Evolutionary conservation across 441 rosid species (phyloP), one percentile per base, ranked within the genome.

Genomic region (Populus tomentosa): DNA sequence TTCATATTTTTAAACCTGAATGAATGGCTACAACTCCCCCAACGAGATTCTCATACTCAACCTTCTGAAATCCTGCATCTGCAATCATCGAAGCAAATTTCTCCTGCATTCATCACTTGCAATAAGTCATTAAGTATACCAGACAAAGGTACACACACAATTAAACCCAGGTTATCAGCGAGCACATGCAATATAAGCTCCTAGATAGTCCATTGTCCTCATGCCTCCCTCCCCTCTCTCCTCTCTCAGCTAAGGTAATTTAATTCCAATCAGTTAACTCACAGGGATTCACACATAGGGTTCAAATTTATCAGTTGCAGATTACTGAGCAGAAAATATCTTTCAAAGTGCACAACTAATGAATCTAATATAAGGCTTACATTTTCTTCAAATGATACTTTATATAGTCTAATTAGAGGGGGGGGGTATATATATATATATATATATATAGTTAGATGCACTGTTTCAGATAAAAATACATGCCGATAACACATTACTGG

Each of bases 21-120:
- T 95, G 99, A 69, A 95, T 89, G 78, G 98, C 91, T 18, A 94
- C 97, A 28, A 95, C 97, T 76, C 99, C 99, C 11, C 95, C 97
- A 0, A 94, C 95, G 16, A 95, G 90, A 86, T 95, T 92, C 85
- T 95, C 99, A 61, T 92, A 95, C 85, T 92, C 97, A 53, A 95
- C 97, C 85, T 87, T 91, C 89, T 92, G 89, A 82, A 95, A 95
- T 74, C 98, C 98, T 18, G 95, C 92, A 50, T 90, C 98, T 35
- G 90, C 91, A 16, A 95, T 91, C 97, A 95, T 90, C 13, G 93
- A 80, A 21, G 97, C 98, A 73, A 92, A 95, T 69, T 79, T 86
- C 80, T 90, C 98, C 99, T 95, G 95, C 88, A 83, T 70, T 66
- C 69, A 75, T 69, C 65, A 62, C 46, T 70, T 5, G 32, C 74